Evolutionary conservation across 495 filamentous ascomycete genomes (phyloP).

Genomic region (Elaphomyces granulatus): DNA sequence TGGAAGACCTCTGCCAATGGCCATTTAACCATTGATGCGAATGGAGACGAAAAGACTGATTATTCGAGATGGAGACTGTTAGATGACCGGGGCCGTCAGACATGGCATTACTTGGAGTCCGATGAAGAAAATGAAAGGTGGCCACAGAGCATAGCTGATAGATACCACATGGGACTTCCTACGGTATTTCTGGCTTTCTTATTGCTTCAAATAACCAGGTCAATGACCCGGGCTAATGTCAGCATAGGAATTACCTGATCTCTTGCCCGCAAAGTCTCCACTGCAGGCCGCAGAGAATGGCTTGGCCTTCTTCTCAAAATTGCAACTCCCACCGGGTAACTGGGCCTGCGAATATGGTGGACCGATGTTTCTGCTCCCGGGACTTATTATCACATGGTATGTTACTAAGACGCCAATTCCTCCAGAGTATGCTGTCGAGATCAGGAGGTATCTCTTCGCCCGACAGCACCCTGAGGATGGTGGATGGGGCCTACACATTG

Average conservation of each 20-base stretch:
- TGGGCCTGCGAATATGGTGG: constrained; percentile 98
- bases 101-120: constrained; percentile 81
- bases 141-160: constrained; percentile 77
- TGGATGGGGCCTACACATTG: constrained; percentile 93
- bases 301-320: constrained; percentile 73
- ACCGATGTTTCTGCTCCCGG: constrained; percentile 74
- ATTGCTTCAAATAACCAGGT: neutral
- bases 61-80: constrained; percentile 68
- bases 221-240: constrained; percentile 5
- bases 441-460: constrained; percentile 85
- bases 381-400: constrained; percentile 75
- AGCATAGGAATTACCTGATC: constrained; percentile 51
- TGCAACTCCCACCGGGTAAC: constrained; percentile 78
- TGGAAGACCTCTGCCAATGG: constrained; percentile 30
- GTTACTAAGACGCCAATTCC: constrained; percentile 83
- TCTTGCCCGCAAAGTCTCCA: constrained; percentile 56
- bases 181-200: constrained; percentile 26
- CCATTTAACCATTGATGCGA: constrained; percentile 23
- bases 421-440: constrained; percentile 66
- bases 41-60: constrained; percentile 49
- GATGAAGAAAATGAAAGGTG: constrained; percentile 61
- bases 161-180: constrained; percentile 64
- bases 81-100: constrained; percentile 71
- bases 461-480: constrained; percentile 79
- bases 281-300: constrained; percentile 69